Evolutionary conservation across 805 yeast genomes (phyloP), one percentile per base, ranked within the genome.

Genomic region (Candida xyloterini): DNA sequence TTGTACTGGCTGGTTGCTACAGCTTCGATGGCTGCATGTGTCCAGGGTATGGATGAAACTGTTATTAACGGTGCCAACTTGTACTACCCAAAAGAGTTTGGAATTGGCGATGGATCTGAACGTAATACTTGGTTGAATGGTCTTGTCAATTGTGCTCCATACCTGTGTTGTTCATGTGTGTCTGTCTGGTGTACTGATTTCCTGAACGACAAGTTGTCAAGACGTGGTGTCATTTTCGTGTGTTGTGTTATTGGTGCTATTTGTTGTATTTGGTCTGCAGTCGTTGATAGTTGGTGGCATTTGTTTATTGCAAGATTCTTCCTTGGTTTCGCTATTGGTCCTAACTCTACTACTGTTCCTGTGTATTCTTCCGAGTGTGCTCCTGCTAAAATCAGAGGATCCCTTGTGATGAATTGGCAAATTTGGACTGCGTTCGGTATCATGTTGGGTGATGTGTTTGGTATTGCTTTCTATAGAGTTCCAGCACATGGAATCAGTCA

Each of bases 31-130:
- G 83, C 84, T 35, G 90, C 89, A 11, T 84, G 85, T 24, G 83
- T 81, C 27, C 88, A 81, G 59, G 89, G 90, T 60, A 81, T 83
- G 81, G 89, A 82, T 61, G 87, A 82, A 59, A 68, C 85, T 7
- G 87, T 83, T 21, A 76, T 81, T 45, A 81, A 81, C 51, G 90
- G 90, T 52, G 89, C 89, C 10, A 68, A 74, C 36, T 60, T 82
- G 38, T 78, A 73, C 55, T 82, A 78, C 57, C 84, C 86, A 1
- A 37, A 47, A 1, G 73, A 65, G 14, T 70, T 81, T 56, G 81
- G 79, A 2, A 68, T 83, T 34, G 71, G 66, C n/a, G 48, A 58
- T 15, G 70, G 60, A 15, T 66, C 70, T 32, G 65, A 72, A 32
- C 60, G 75, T 51, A 70, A 77, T 33, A 73, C 74, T 40, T 76